These are phyloP conservation scores for Drechslerella dactyloides DNA, from an alignment of 2,329 filamentous ascomycete species.

Conservation along the genomic window DNA sequence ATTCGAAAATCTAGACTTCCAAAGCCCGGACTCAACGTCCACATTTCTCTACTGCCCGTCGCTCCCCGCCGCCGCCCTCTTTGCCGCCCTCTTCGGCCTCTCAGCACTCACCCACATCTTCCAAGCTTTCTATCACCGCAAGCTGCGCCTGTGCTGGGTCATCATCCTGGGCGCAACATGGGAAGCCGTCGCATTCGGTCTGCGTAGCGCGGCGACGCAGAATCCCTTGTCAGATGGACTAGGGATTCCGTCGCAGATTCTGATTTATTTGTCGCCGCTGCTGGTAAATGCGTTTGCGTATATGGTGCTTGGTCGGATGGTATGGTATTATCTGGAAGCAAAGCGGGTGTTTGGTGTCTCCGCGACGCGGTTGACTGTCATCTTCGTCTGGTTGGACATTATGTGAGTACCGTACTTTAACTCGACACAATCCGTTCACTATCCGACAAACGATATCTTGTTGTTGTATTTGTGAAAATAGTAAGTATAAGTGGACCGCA, in stretches of 20 bases:
- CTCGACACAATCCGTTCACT: neutral
- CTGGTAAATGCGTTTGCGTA: constrained; percentile 57
- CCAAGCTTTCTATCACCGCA: constrained; percentile 57
- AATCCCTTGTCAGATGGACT: constrained; percentile 57
- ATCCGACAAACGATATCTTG: no score
- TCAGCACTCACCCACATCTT: constrained; percentile 56
- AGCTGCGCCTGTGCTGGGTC: constrained; percentile 59
- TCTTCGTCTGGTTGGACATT: constrained; percentile 63
- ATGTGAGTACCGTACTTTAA: constrained; percentile 55
- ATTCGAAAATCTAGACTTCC: constrained; percentile 25
- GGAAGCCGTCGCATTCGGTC: constrained; percentile 59
- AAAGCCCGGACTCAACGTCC: constrained; percentile 31
- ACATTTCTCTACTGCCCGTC: constrained; percentile 58
- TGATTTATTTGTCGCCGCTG: constrained; percentile 59
- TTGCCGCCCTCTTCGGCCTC: constrained; percentile 58
- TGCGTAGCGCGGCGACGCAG: constrained; percentile 59
- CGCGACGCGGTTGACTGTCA: constrained; percentile 59
- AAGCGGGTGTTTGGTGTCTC: constrained; percentile 56
- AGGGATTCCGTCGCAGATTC: constrained; percentile 57
- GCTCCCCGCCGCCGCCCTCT: constrained; percentile 57
- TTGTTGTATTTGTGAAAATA: no score
- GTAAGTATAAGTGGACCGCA: neutral
- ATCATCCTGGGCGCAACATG: constrained; percentile 60
- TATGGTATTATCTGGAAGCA: constrained; percentile 58
- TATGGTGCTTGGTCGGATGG: constrained; percentile 57